Base-by-base conservation (phyloP, 345 rosid genomes). In the Trapa bicornis region DNA sequence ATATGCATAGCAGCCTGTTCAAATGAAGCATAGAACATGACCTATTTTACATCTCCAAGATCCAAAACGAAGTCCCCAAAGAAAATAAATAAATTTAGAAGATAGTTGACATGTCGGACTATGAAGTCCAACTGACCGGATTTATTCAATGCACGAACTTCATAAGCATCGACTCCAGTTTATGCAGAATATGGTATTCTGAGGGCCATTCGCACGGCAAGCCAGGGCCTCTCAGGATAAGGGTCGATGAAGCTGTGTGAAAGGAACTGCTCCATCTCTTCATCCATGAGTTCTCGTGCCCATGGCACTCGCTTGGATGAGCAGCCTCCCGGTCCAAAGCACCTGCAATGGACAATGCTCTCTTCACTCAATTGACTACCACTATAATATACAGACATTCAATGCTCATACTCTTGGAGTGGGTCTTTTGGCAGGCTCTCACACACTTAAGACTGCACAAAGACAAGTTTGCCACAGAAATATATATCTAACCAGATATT, bases 271-370 rank as follows among this genome's bases (percentile, higher is more conserved):
- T 80, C 96, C 32, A 89, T 92, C 81, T 95, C 99, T 72, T 89
- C 96, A 56, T 86, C 92, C 61, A 86, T 67, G 77, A 95, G 83
- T 82, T 91, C 93, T 79, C 99, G 85, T 4, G 89, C 79, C 99
- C 97, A 89, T 0, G 78, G 72, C 67, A 79, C 93, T 14, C 99
- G 86, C 70, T 84, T 80, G 22, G 85, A 72, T n/a, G 79, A 81
- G 78, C 87, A 87, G 70, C 93, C 79, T 37, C 97, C 96, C 3
- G 96, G 89, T 57, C 96, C 97, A 71, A 73, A 89, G 74, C 96
- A 95, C 81, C 99, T 93, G 79, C 72, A 53, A 9, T 64, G 75
- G 66, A 11, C 12, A 32, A 50, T 15, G 56, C 29, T 22, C 29
- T 22, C 29, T 10, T 12, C 36, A 41, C 29, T 58, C 50, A 54